phyloP scores from a whole-genome alignment of 371 early-diverging fungal genomes.

The Saksenaea vasiformis region DNA sequence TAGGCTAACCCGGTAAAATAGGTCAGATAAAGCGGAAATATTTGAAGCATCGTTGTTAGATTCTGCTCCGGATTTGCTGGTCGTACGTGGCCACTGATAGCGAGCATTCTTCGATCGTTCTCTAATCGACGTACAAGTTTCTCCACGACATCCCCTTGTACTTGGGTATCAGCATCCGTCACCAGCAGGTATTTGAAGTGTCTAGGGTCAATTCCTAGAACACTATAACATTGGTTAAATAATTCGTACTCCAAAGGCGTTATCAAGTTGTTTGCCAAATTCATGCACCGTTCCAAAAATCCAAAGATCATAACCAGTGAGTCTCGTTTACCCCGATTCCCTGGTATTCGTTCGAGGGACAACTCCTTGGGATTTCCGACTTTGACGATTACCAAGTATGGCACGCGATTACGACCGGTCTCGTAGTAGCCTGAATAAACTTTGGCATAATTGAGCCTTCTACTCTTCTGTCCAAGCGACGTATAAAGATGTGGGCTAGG shows the following conservation, averaged over 20 bases:
- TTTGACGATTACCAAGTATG: constrained; percentile 49
- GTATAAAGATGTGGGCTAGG: constrained; percentile 36
- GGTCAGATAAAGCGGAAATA: constrained; percentile 45
- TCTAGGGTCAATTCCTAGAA: constrained; percentile 49
- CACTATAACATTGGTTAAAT: constrained; percentile 47
- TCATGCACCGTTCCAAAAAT: constrained; percentile 51
- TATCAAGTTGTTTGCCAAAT: constrained; percentile 38
- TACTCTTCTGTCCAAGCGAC: constrained; percentile 36
- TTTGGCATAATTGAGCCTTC: constrained; percentile 39
- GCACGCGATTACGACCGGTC: constrained; percentile 49
- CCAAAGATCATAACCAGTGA: constrained; percentile 40
- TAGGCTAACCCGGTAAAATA: constrained; percentile 44
- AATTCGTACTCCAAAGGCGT: constrained; percentile 50
- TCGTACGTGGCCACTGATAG: constrained; percentile 51
- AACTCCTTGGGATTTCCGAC: constrained; percentile 34
- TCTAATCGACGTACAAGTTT: constrained; percentile 37
- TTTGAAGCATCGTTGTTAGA: constrained; percentile 49
- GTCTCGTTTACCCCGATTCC: constrained; percentile 52
- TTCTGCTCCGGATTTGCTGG: constrained; percentile 52
- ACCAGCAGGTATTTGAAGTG: constrained; percentile 48
- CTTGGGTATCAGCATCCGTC: constrained; percentile 48
- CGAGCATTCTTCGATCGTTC: constrained; percentile 37
- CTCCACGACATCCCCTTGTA: constrained; percentile 36
- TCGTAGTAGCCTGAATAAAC: constrained; percentile 51
- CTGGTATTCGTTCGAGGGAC: constrained; percentile 21